Base-by-base conservation (phyloP, 2,329 filamentous ascomycete genomes). In the Colletotrichum zoysiae region DNA sequence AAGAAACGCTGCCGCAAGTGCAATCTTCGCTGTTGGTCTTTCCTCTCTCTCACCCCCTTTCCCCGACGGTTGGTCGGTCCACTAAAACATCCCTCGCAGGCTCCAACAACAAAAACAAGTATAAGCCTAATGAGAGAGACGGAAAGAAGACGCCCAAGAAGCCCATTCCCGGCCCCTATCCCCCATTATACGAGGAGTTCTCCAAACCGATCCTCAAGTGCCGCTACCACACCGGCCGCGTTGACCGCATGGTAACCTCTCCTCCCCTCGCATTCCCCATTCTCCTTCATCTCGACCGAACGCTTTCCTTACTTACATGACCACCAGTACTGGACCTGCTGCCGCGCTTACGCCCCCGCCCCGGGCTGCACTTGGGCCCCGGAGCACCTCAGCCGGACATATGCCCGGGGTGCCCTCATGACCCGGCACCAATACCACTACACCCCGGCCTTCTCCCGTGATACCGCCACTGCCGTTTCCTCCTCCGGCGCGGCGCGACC, bases 1-100 rank as follows among this genome's bases (percentile, higher is more conserved):
- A 81, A 81, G 74, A 76, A 74, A 56, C 77, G 79, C 26, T 81
- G 80, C 70, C 65, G 58, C 26, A 73, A 69, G 30, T 81, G 80
- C 65, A 63, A 61, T 48, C 76, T 77, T 57, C 71, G 63, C 44
- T 65, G 64, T 69, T n/a, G 58, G 70, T 60, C n/a, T 35, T 20
- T 23, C 18, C 26, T 7, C 30, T 11, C 30, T 35, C 20, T 38
- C 6, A 14, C 14, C 30, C n/a, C 4, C 16, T 20, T 4, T n/a
- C 16, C 16, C 40, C 60, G 35, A 26, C 26, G 18, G 20, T 23
- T 18, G 20, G 61, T 48, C 7, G 59, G 33, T 30, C 58, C 38
- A 11, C 50, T 30, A 11, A 50, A 67, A 58, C 62, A 18, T 60
- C 23, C 1, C n/a, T 7, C 20, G 23, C 42, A 70, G 67, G 62